phyloP scores from a whole-genome alignment of 1,284 basidiomycete species.

The Ustilago cynodontis region DNA sequence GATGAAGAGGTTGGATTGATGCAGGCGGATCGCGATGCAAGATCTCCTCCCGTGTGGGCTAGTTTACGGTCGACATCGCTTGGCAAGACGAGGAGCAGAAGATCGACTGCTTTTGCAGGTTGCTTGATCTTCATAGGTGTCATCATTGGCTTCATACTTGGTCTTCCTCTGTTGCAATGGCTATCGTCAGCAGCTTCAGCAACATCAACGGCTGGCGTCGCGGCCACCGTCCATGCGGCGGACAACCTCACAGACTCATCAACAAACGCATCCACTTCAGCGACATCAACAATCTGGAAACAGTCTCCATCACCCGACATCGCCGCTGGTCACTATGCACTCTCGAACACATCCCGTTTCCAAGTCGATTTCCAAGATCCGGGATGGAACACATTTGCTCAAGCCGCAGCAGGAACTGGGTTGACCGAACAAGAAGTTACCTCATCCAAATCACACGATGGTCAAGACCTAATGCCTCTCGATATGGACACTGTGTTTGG shows the following conservation, averaged over 20 bases:
- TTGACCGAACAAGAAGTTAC: slow-evolving; percentile 24
- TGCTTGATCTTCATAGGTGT: slow-evolving; percentile 42
- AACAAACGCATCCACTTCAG: neutral
- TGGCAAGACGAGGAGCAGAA: neutral
- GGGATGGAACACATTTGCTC: slow-evolving; percentile 37
- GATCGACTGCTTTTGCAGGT: slow-evolving; percentile 17
- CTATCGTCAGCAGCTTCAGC: slow-evolving; percentile 25
- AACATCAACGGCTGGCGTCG: neutral
- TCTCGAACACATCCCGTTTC: slow-evolving; percentile 35
- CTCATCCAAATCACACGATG: slow-evolving; percentile 26
- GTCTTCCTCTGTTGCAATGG: slow-evolving; percentile 48
- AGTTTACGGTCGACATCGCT: neutral
- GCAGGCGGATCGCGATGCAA: slow-evolving; percentile 40
- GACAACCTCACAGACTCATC: neutral
- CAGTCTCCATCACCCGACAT: slow-evolving; percentile 42
- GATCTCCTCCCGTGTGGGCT: slow-evolving; percentile 1
- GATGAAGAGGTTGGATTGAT: slow-evolving; percentile 59
- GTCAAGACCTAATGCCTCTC: slow-evolving; percentile 43
- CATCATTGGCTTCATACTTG: slow-evolving; percentile 37
- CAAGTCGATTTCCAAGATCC: slow-evolving; percentile 44
- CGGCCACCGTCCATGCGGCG: neutral
- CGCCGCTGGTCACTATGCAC: slow-evolving; percentile 31
- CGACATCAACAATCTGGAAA: slow-evolving; percentile 22
- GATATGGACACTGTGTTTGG: slow-evolving; percentile 57
- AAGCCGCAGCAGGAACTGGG: slow-evolving; percentile 31